A percentile compares a stretch with the other conserved stretches of the same genome.
phyloP scores from a whole-genome alignment of 345 rosid genomes.

The Melastoma malabathricum region DNA sequence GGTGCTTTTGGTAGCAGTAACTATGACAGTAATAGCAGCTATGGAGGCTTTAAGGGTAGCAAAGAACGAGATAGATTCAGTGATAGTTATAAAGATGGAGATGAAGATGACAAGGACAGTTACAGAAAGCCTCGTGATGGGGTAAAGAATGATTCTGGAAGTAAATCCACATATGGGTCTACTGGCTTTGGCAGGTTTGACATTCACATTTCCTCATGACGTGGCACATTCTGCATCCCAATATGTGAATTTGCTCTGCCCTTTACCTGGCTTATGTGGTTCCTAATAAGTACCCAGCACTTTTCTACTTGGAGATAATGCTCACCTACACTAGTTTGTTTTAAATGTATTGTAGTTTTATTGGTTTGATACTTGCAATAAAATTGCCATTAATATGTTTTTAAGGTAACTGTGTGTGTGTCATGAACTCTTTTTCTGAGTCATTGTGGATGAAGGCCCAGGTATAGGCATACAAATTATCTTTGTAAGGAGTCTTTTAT shows the following conservation, averaged over 20 bases:
- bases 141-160: conserved; percentile 24
- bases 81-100: conserved; percentile 32
- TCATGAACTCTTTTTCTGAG: too few relatives aligned
- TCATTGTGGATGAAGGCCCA: too few relatives aligned
- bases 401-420: too few relatives aligned
- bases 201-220: not conserved
- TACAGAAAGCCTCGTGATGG: conserved; percentile 42
- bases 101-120: conserved; percentile 38
- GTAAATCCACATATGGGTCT: conserved; percentile 27
- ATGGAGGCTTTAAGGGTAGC: conserved; percentile 31
- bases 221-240: too few relatives aligned
- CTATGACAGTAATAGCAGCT: conserved; percentile 34
- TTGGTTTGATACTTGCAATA: too few relatives aligned
- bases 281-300: too few relatives aligned
- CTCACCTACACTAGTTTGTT: too few relatives aligned
- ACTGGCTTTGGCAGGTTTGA: conserved; percentile 42
- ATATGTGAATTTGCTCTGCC: not conserved
- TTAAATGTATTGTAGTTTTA: too few relatives aligned
- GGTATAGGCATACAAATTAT: too few relatives aligned
- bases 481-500: too few relatives aligned
- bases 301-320: too few relatives aligned
- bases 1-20: conserved; percentile 43
- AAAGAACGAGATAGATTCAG: conserved; percentile 40
- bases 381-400: too few relatives aligned
- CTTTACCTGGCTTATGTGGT: not conserved